phyloP scores from a whole-genome alignment of 2,329 filamentous ascomycete genomes.

The Aspergillus udagawae region DNA sequence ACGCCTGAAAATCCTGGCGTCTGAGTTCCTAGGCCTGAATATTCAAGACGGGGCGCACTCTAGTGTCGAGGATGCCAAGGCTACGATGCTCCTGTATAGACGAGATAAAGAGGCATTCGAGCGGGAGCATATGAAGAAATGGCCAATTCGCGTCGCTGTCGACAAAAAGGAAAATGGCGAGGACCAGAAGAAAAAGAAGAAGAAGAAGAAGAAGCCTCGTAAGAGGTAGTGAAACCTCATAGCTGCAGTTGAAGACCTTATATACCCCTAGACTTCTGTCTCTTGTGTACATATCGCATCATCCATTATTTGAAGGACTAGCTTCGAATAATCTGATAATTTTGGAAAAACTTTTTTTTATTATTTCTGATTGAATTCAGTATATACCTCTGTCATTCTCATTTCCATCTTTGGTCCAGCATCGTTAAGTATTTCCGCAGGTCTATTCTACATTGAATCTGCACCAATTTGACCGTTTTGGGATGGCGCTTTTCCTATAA shows the following conservation, averaged over 20 bases:
- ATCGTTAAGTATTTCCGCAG: background rate
- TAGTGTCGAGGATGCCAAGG: slow-evolving; percentile 72
- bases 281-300: background rate
- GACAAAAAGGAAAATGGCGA: slow-evolving; percentile 30
- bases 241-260: background rate
- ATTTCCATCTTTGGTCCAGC: background rate
- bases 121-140: slow-evolving; percentile 68
- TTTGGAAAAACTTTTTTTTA: background rate
- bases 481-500: slow-evolving; percentile 1
- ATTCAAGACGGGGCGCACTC: slow-evolving; percentile 60
- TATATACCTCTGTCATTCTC: background rate
- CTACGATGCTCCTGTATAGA: slow-evolving; percentile 84
- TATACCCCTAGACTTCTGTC: slow-evolving; percentile 14
- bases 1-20: slow-evolving; percentile 55
- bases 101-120: slow-evolving; percentile 83
- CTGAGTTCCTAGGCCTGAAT: slow-evolving; percentile 54
- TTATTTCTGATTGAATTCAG: background rate
- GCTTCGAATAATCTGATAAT: background rate
- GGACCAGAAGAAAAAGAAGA: slow-evolving; percentile 43
- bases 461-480: background rate
- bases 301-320: background rate
- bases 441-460: background rate
- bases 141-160: slow-evolving; percentile 42
- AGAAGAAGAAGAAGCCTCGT: slow-evolving; percentile 45
- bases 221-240: slow-evolving; percentile 34